These are phyloP conservation scores for Pythium insidiosum DNA, from an alignment of 352 stramenopile genomes.

Conservation along the genomic window DNA sequence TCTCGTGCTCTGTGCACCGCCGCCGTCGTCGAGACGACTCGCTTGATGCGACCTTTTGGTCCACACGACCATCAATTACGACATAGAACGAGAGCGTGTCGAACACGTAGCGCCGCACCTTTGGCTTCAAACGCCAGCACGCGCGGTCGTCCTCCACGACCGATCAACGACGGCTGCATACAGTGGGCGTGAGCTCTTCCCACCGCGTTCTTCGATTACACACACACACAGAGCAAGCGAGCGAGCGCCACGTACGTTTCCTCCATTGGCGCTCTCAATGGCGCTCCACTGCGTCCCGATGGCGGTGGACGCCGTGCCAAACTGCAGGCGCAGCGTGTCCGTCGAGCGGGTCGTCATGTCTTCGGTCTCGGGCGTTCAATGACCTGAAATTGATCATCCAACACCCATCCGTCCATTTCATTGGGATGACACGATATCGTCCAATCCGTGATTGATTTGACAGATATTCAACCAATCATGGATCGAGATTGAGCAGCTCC, in stretches of 20 bases:
- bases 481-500: no score
- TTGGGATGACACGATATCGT: no score
- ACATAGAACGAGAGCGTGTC: no score
- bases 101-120: constrained; percentile 14
- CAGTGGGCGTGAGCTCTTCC: background rate
- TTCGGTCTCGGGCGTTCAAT: no score
- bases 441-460: no score
- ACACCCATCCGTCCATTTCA: no score
- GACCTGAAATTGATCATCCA: no score
- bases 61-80: background rate
- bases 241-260: constrained; percentile 18
- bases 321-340: constrained; percentile 65
- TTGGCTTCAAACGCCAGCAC: constrained; percentile 73
- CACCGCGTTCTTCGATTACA: no score
- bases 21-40: constrained; percentile 13
- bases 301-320: constrained; percentile 57
- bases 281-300: constrained; percentile 53
- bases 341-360: no score
- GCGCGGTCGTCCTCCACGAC: constrained; percentile 18
- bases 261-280: constrained; percentile 30
- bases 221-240: background rate
- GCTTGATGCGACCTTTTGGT: constrained; percentile 28
- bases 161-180: background rate
- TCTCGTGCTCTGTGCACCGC: constrained; percentile 20
- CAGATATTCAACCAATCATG: no score